phyloP scores from a whole-genome alignment of 2,329 filamentous ascomycete genomes.

The Scopulariopsis brevicaulis region DNA sequence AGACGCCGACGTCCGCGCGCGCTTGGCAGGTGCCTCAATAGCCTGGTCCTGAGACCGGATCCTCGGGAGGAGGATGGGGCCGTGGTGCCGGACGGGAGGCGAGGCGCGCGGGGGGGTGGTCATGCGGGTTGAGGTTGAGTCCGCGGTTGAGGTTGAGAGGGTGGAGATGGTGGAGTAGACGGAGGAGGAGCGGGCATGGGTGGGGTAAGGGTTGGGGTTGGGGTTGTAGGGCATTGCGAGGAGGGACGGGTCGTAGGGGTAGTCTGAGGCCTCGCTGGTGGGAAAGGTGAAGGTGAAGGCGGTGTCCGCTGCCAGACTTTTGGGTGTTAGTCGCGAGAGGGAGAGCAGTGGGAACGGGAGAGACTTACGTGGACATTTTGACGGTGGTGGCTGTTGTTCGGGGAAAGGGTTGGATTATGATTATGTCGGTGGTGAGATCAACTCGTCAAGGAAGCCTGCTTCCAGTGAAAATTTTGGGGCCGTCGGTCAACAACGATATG shows the following conservation, averaged over 20 bases:
- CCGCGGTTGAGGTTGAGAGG: constrained; percentile 38
- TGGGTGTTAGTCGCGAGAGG: constrained; percentile 9
- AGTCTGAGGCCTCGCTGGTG: constrained; percentile 36
- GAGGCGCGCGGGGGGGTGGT: constrained; percentile 46
- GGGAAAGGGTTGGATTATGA: background rate
- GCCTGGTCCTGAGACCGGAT: constrained; percentile 77
- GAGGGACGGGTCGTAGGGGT: constrained; percentile 44
- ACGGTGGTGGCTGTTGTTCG: background rate
- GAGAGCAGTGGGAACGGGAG: background rate
- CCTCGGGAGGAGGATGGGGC: constrained; percentile 72
- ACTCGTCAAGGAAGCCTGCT: constrained; percentile 3
- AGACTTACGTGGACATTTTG: constrained; percentile 23
- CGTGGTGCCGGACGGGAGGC: constrained; percentile 67
- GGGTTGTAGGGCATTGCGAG: constrained; percentile 41
- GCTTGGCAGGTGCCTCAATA: constrained; percentile 40
- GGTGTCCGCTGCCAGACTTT: constrained; percentile 51
- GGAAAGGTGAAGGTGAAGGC: constrained; percentile 51
- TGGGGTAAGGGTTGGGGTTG: too few relatives aligned
- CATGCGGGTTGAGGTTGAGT: constrained; percentile 53
- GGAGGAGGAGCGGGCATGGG: constrained; percentile 52
- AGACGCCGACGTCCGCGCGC: constrained; percentile 43
- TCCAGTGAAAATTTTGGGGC: background rate
- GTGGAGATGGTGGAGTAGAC: constrained; percentile 44
- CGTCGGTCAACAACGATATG: background rate
- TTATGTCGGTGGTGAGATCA: constrained; percentile 1